These are phyloP conservation scores for Calamus simplicifolius DNA, from an alignment of 176 grass and related monocot species.

Conservation along the genomic window DNA sequence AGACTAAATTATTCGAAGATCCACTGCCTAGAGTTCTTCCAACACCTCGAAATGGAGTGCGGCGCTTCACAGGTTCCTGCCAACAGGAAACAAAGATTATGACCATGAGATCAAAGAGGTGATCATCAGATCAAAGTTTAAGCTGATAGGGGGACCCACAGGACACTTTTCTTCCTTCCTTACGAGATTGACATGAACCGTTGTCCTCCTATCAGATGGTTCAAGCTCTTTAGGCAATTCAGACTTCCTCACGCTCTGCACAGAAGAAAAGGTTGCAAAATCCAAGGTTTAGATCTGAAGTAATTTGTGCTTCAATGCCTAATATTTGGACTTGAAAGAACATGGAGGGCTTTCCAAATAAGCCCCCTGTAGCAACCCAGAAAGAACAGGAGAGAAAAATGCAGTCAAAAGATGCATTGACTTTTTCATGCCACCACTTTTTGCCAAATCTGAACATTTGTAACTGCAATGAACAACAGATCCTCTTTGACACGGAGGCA, in stretches of 20 bases:
- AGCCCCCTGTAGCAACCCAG: no score
- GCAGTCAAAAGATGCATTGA: no score
- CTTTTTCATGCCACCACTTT: no score
- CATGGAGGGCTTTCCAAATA: no score
- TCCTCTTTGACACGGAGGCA: no score
- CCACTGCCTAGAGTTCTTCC: slow-evolving; percentile 31
- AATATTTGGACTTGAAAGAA: no score
- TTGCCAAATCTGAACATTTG: no score
- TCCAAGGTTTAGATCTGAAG: no score
- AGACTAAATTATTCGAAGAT: slow-evolving; percentile 28
- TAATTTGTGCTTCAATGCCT: no score
- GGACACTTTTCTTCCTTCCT: slow-evolving; percentile 39
- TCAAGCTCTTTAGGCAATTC: slow-evolving; percentile 73
- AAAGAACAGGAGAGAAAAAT: no score
- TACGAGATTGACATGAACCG: slow-evolving; percentile 52
- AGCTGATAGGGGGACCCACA: slow-evolving; percentile 13
- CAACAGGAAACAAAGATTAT: slow-evolving; percentile 1
- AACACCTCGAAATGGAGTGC: slow-evolving; percentile 44
- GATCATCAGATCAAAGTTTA: slow-evolving; percentile 1
- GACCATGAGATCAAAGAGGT: not conserved
- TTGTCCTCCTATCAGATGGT: slow-evolving; percentile 37
- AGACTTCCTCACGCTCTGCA: slow-evolving; percentile 74
- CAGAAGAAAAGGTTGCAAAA: not conserved
- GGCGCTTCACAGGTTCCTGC: slow-evolving; percentile 42
- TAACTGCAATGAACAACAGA: no score